Evolutionary conservation across 345 rosid genomes (phyloP).

Genomic region (Eutrema yunnanense): DNA sequence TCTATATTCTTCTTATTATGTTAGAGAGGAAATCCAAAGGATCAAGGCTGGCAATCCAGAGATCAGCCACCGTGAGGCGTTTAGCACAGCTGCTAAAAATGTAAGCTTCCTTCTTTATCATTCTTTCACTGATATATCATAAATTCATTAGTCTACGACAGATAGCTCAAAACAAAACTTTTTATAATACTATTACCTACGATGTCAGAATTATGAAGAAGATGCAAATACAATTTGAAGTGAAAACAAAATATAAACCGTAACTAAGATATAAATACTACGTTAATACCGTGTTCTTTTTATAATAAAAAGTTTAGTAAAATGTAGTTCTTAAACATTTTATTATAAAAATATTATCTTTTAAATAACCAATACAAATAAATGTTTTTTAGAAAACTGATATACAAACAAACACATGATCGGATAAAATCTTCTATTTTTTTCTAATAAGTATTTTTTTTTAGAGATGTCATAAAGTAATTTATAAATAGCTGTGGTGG

Average conservation of each 20-base stretch:
- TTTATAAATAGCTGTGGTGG: background rate
- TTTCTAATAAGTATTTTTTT: background rate
- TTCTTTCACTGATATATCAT: background rate
- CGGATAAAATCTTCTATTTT: background rate
- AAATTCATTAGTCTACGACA: background rate
- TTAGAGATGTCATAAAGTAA: background rate
- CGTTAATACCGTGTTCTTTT: background rate
- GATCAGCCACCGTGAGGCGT: conserved; percentile 95
- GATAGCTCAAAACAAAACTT: background rate
- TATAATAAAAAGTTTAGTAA: background rate
- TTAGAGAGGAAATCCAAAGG: conserved; percentile 96
- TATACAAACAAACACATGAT: background rate
- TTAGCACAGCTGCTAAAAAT: conserved; percentile 97
- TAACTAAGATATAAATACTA: background rate
- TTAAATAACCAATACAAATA: background rate
- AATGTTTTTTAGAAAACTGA: background rate
- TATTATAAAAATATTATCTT: background rate
- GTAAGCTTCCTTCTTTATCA: conserved; percentile 39
- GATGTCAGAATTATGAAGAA: conserved; percentile 7
- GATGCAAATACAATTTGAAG: background rate
- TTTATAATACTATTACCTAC: background rate
- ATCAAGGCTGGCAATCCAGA: conserved; percentile 93
- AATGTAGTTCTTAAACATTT: background rate
- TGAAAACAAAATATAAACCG: background rate
- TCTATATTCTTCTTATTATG: background rate